These are phyloP conservation scores for Xylaria flabelliformis DNA, from an alignment of 495 filamentous ascomycete species.

Conservation along the genomic window DNA sequence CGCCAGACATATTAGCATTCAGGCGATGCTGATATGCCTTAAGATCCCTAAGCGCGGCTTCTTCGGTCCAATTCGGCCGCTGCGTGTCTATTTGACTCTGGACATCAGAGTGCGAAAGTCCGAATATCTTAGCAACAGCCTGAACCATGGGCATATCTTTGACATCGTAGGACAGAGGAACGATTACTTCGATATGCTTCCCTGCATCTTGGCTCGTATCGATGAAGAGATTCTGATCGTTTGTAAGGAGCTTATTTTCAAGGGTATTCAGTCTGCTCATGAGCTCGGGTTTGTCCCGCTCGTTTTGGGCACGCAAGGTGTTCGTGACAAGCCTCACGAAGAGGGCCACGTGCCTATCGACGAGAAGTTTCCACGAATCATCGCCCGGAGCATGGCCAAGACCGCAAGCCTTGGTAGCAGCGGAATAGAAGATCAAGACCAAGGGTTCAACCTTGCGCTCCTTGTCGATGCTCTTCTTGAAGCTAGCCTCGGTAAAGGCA, in stretches of 20 bases:
- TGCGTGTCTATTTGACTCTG: slow-evolving; percentile 87
- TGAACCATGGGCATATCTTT: slow-evolving; percentile 97
- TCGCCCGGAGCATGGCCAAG: slow-evolving; percentile 84
- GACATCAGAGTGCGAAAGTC: slow-evolving; percentile 72
- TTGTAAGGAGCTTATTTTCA: slow-evolving; percentile 92
- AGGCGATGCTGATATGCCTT: slow-evolving; percentile 92
- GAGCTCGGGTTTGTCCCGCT: slow-evolving; percentile 81
- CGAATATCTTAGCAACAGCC: slow-evolving; percentile 83
- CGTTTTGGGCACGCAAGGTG: slow-evolving; percentile 75
- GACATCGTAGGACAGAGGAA: slow-evolving; percentile 85
- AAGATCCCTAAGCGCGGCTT: slow-evolving; percentile 86
- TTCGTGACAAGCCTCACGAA: slow-evolving; percentile 87
- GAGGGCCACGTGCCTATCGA: slow-evolving; percentile 92
- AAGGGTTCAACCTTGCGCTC: slow-evolving; percentile 92
- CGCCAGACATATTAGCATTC: slow-evolving; percentile 75
- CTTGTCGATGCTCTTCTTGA: slow-evolving; percentile 90
- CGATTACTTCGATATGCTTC: slow-evolving; percentile 74
- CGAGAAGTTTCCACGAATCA: slow-evolving; percentile 89
- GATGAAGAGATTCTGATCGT: slow-evolving; percentile 85
- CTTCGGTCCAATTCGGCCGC: slow-evolving; percentile 84
- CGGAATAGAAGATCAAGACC: slow-evolving; percentile 83
- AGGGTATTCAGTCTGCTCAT: slow-evolving; percentile 76
- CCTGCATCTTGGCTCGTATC: slow-evolving; percentile 59
- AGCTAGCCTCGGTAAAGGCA: slow-evolving; percentile 72
- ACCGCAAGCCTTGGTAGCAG: slow-evolving; percentile 78